A percentile compares a stretch with the other conserved stretches of the same genome.
Conservation (phyloP, 1,284 basidiomycete genomes). For the Singerocomus rubriflavus region DNA sequence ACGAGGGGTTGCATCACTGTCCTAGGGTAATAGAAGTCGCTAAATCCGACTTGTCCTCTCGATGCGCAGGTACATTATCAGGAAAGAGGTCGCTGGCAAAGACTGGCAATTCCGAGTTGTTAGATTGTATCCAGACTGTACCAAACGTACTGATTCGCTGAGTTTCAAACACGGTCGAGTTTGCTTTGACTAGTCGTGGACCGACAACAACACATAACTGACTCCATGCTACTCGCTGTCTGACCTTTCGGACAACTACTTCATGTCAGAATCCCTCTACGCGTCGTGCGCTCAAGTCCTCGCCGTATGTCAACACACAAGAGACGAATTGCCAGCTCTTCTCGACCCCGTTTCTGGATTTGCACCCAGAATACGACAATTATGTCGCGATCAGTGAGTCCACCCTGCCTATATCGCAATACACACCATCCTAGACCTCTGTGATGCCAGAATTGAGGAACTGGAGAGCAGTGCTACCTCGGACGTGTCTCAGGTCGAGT, state of each 20-base stretch:
- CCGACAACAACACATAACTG: background rate
- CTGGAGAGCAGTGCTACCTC: constrained; percentile 43
- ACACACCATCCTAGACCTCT: background rate
- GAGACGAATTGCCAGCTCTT: constrained; percentile 57
- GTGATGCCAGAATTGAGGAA: constrained; percentile 46
- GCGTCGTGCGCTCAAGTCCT: constrained; percentile 64
- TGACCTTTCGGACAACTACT: background rate
- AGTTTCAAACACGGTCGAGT: constrained; percentile 2
- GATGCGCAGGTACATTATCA: no score
- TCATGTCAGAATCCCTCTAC: constrained; percentile 44
- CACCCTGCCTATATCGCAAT: background rate
- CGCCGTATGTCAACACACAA: constrained; percentile 50
- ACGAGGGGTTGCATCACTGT: no score
- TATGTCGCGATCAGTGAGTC: constrained; percentile 65
- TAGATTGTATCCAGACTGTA: no score
- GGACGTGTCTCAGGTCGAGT: constrained; percentile 44
- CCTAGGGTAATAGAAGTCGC: no score
- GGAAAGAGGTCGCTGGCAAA: no score
- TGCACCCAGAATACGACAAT: constrained; percentile 59
- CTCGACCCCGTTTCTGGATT: constrained; percentile 66
- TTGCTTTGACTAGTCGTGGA: background rate
- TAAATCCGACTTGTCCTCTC: no score
- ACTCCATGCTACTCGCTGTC: background rate
- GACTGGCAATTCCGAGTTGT: no score
- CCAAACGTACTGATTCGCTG: background rate